Evolutionary conservation across 2,329 filamentous ascomycete species (phyloP).

Genomic region (Nigrospora oryzae): DNA sequence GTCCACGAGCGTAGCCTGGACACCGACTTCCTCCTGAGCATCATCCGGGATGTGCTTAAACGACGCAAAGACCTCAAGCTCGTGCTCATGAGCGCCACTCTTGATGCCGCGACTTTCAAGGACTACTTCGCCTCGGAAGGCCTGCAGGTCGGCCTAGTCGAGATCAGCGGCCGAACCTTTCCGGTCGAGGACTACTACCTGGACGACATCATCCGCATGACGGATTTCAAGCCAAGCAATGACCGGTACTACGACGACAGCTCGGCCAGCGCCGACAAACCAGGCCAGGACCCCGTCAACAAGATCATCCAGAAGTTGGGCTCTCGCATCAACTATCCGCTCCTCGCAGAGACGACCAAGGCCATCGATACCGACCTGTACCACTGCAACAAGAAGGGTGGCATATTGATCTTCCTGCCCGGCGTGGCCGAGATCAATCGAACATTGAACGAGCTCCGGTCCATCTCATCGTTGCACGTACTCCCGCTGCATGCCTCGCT

Average conservation of each 20-base stretch:
- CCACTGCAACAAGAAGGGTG: conserved; percentile 60
- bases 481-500: conserved; percentile 89
- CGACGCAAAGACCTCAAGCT: conserved; percentile 74
- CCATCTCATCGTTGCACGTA: conserved; percentile 58
- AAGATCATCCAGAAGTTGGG: conserved; percentile 66
- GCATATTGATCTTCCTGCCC: conserved; percentile 91
- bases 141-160: conserved; percentile 65
- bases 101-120: conserved; percentile 80
- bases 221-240: conserved; percentile 49
- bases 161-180: conserved; percentile 83
- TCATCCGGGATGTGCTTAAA: conserved; percentile 74
- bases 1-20: conserved; percentile 93
- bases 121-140: conserved; percentile 69
- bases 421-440: conserved; percentile 87
- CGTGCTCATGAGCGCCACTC: conserved; percentile 91
- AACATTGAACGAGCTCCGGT: conserved; percentile 59
- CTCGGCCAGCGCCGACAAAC: conserved; percentile 37
- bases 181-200: conserved; percentile 86
- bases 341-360: conserved; percentile 72
- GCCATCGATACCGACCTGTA: conserved; percentile 72
- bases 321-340: conserved; percentile 82
- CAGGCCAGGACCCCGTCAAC: conserved; percentile 47
- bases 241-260: conserved; percentile 23
- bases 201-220: conserved; percentile 77
- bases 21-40: conserved; percentile 84